Conservation (phyloP, 306 rosid genomes). For the Cyamopsis tetragonoloba region DNA sequence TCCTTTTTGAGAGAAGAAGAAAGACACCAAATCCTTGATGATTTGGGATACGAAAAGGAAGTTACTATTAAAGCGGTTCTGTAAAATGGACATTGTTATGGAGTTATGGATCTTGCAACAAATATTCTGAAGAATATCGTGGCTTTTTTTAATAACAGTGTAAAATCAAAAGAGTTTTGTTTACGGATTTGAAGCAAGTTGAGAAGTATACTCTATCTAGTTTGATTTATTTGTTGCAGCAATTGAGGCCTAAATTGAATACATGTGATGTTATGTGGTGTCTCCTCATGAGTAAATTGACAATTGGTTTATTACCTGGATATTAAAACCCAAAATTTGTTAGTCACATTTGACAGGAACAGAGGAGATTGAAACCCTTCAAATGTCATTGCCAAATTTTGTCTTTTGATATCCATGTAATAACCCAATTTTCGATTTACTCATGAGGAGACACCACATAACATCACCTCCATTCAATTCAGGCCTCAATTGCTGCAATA, state of each 20-base stretch:
- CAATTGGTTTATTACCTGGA: too few species aligned
- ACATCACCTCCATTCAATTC: constrained; percentile 72
- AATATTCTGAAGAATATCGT: constrained; percentile 56
- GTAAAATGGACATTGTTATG: constrained; percentile 62
- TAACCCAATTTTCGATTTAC: too few species aligned
- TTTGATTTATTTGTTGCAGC: constrained; percentile 65
- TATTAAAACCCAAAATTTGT: too few species aligned
- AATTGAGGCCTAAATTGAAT: constrained; percentile 57
- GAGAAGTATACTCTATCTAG: constrained; percentile 55
- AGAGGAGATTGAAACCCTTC: too few species aligned
- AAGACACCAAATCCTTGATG: too few species aligned
- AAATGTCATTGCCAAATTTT: too few species aligned
- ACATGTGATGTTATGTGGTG: constrained; percentile 89
- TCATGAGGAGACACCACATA: constrained; percentile 82
- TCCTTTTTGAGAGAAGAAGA: too few species aligned
- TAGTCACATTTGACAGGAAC: too few species aligned
- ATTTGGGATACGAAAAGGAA: constrained; percentile 56
- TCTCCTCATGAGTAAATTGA: constrained; percentile 71
- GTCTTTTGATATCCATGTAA: too few species aligned
- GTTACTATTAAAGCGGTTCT: constrained; percentile 49
- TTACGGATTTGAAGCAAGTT: constrained; percentile 60
- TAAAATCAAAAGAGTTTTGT: too few species aligned
- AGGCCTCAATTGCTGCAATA: constrained; percentile 63
- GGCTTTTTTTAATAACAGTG: constrained; percentile 47
- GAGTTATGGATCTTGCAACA: constrained; percentile 57